phyloP scores from a whole-genome alignment of 768 basidiomycete species.

The Mycena indigotica region DNA sequence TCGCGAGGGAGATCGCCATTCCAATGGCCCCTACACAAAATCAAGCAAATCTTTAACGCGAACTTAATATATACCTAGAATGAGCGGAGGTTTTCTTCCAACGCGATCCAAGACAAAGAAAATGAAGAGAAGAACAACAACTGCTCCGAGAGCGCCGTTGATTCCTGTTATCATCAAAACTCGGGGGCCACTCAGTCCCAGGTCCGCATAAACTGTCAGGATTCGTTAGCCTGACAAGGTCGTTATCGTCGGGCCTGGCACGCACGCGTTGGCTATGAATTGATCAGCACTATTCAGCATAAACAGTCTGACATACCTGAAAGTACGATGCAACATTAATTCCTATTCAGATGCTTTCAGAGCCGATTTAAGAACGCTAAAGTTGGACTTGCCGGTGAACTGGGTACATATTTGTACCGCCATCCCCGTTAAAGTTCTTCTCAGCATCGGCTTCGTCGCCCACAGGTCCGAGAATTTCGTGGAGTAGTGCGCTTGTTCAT shows the following conservation, averaged over 20 bases:
- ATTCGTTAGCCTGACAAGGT: conserved; percentile 37
- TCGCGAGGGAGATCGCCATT: conserved; percentile 50
- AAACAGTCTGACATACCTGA: conserved; percentile 1
- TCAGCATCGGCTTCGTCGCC: conserved; percentile 47
- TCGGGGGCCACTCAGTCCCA: conserved; percentile 51
- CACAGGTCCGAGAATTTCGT: conserved; percentile 49
- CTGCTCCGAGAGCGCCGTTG: conserved; percentile 59
- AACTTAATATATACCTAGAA: conserved; percentile 3
- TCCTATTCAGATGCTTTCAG: conserved; percentile 24
- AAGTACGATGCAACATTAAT: conserved; percentile 59
- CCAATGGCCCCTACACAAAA: conserved; percentile 11
- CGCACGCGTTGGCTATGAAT: conserved; percentile 10
- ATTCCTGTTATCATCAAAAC: conserved; percentile 47
- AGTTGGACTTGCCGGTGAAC: conserved; percentile 31
- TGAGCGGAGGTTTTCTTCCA: conserved; percentile 53
- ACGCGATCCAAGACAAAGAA: conserved; percentile 44
- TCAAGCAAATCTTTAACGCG: neutral
- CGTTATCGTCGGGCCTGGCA: neutral
- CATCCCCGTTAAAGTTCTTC: conserved; percentile 50
- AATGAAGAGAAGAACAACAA: conserved; percentile 37
- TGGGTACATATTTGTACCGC: conserved; percentile 61
- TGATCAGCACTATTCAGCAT: no score
- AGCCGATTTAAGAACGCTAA: neutral
- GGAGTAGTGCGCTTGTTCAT: conserved; percentile 51
- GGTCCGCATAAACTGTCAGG: conserved; percentile 54